These are phyloP conservation scores for Neospora caninum DNA, from an alignment of 169 alveolate genomes.

Conservation along the genomic window DNA sequence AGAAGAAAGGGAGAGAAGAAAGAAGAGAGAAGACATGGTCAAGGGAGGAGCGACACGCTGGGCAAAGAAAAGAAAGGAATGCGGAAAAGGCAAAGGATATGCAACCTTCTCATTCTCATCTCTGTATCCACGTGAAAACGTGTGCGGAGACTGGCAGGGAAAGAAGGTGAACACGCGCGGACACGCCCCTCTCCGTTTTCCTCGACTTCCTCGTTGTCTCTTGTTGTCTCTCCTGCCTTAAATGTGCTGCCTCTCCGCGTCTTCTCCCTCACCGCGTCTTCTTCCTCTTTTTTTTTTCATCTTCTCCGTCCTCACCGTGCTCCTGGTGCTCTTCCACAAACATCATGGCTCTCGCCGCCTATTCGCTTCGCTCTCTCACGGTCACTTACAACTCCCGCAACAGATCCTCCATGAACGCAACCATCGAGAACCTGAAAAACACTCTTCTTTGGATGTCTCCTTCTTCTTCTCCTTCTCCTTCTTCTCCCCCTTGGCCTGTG, in stretches of 20 bases:
- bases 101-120: too few species aligned
- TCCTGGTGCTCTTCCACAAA: background rate
- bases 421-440: constrained; percentile 3
- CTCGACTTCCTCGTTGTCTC: background rate
- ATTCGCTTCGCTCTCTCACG: background rate
- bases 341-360: constrained; percentile 14
- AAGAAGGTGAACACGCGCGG: too few species aligned
- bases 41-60: too few species aligned
- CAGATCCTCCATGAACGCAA: background rate
- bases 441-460: constrained; percentile 1
- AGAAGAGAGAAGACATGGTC: too few species aligned
- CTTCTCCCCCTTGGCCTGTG: background rate
- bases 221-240: background rate
- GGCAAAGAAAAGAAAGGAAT: too few species aligned
- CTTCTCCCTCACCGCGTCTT: background rate
- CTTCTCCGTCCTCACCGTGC: background rate
- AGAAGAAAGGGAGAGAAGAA: too few species aligned
- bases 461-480: background rate
- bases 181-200: too few species aligned
- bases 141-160: too few species aligned
- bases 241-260: background rate
- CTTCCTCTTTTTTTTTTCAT: background rate
- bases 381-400: background rate
- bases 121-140: too few species aligned
- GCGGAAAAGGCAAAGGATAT: too few species aligned